phyloP scores from a whole-genome alignment of 305 asterid genomes.

The Fraxinus dipetala region DNA sequence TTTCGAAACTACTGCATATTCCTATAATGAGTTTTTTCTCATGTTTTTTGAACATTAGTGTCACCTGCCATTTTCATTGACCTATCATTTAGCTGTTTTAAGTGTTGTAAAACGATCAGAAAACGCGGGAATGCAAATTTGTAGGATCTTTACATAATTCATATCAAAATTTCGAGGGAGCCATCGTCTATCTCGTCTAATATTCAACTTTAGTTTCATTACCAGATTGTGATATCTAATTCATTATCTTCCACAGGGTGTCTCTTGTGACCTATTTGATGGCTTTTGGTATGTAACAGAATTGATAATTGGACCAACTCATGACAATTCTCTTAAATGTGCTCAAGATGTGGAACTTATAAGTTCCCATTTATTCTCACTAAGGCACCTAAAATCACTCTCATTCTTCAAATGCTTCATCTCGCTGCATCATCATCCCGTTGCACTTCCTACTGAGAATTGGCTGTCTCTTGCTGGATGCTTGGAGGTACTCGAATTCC shows the following conservation, averaged over 20 bases:
- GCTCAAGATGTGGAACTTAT: conserved; percentile 44
- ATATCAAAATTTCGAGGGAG: not conserved
- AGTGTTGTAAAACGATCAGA: not conserved
- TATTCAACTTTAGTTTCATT: not conserved
- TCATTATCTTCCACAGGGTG: conserved; percentile 54
- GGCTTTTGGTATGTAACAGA: conserved; percentile 86
- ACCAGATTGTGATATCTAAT: not conserved
- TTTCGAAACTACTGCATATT: not conserved
- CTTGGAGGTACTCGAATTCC: conserved; percentile 60
- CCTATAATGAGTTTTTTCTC: not conserved
- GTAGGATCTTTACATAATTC: too few relatives aligned
- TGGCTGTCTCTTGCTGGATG: conserved; percentile 53
- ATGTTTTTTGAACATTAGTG: not conserved
- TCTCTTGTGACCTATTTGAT: conserved; percentile 74
- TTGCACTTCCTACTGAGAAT: conserved; percentile 42
- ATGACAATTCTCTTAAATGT: conserved; percentile 80
- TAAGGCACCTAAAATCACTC: conserved; percentile 63
- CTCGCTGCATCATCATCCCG: conserved; percentile 28
- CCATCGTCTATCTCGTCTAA: not conserved
- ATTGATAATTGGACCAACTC: conserved; percentile 69
- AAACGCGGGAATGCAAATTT: too few relatives aligned
- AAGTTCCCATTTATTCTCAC: conserved; percentile 46
- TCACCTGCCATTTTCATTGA: not conserved
- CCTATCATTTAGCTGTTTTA: not conserved
- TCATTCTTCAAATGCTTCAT: conserved; percentile 66